phyloP scores from a whole-genome alignment of 441 rosid species.

The Mallotus repandus region DNA sequence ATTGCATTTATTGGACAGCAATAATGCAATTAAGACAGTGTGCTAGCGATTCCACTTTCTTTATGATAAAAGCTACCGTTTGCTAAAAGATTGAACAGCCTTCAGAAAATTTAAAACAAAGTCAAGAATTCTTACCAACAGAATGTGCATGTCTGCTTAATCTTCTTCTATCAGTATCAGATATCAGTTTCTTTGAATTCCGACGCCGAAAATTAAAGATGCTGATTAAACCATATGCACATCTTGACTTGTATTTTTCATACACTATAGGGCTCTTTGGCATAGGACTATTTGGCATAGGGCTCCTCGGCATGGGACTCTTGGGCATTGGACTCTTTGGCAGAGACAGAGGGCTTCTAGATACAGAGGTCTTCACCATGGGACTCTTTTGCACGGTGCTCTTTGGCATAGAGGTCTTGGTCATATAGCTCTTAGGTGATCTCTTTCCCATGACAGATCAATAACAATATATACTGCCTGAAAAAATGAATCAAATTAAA shows the following conservation, averaged over 20 bases:
- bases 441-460: constrained; percentile 30
- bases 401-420: constrained; percentile 50
- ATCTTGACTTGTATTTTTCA: constrained; percentile 67
- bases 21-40: too few species aligned
- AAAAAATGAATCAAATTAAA: constrained; percentile 10
- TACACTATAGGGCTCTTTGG: constrained; percentile 58
- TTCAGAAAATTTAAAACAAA: too few species aligned
- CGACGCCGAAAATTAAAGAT: constrained; percentile 54
- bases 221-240: constrained; percentile 54
- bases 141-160: constrained; percentile 30
- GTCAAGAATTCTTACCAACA: constrained; percentile 34
- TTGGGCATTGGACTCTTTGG: constrained; percentile 18
- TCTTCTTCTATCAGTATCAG: constrained; percentile 38
- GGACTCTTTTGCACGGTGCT: constrained; percentile 38
- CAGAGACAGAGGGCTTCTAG: constrained; percentile 26
- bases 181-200: constrained; percentile 51
- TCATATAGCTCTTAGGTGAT: constrained; percentile 26
- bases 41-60: too few species aligned
- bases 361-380: constrained; percentile 44
- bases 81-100: too few species aligned
- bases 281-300: constrained; percentile 47
- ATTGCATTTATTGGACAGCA: not conserved
- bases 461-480: not conserved
- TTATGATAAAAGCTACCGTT: too few species aligned
- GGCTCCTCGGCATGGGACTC: constrained; percentile 33